Conservation (phyloP, 2,329 filamentous ascomycete genomes). For the Claviceps humidiphila region DNA sequence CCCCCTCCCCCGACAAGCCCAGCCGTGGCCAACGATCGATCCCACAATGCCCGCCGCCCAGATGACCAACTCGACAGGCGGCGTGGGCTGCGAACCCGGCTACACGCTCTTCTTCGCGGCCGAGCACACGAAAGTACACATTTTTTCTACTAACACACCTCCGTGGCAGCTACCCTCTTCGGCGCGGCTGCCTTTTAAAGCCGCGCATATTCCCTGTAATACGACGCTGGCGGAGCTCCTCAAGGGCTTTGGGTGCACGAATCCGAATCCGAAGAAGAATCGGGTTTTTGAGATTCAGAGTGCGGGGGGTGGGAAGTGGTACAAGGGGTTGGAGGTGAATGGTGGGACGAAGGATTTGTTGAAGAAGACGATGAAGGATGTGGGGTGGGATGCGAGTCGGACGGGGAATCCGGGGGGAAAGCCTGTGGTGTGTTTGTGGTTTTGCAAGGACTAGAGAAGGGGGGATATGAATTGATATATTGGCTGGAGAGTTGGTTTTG, state of each 20-base stretch:
- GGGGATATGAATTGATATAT: no score
- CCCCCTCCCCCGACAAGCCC: constrained; percentile 24
- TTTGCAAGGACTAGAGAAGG: constrained; percentile 33
- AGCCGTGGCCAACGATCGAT: constrained; percentile 29
- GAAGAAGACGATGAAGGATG: constrained; percentile 35
- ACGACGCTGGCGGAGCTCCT: constrained; percentile 44
- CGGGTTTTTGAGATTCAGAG: constrained; percentile 42
- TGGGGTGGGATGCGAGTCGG: constrained; percentile 45
- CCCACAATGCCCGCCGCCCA: constrained; percentile 36
- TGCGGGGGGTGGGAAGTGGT: constrained; percentile 45
- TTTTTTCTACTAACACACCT: constrained; percentile 35
- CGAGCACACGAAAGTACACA: constrained; percentile 45
- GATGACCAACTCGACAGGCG: constrained; percentile 43
- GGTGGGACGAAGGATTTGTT: constrained; percentile 36
- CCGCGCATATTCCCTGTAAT: constrained; percentile 37
- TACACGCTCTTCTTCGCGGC: constrained; percentile 50
- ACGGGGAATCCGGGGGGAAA: constrained; percentile 34
- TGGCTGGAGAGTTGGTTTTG: no score
- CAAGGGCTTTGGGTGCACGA: constrained; percentile 42
- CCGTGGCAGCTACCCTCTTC: constrained; percentile 39
- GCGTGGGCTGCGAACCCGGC: constrained; percentile 44
- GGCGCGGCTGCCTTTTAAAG: constrained; percentile 31
- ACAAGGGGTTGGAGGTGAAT: constrained; percentile 37
- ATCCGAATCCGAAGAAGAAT: constrained; percentile 38
- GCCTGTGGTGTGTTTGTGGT: constrained; percentile 47